These are phyloP conservation scores for Lactarius hengduanensis DNA, from an alignment of 768 basidiomycete species.

Conservation along the genomic window DNA sequence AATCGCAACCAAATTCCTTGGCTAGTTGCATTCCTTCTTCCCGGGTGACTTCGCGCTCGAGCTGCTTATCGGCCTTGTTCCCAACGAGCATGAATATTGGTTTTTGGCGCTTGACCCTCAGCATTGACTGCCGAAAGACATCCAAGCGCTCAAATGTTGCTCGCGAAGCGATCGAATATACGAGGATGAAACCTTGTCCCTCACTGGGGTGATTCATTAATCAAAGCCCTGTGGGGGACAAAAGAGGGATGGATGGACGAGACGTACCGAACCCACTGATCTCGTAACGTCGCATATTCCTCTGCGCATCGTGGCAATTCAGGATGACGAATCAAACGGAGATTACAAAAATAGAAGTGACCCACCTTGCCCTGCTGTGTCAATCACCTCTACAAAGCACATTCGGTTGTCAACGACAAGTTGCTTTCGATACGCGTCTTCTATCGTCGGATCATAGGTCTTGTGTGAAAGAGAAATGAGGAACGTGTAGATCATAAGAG, in stretches of 20 bases:
- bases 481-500: slow-evolving; percentile 21
- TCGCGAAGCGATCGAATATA: slow-evolving; percentile 95
- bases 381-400: slow-evolving; percentile 95
- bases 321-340: slow-evolving; percentile 23
- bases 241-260: slow-evolving; percentile 5
- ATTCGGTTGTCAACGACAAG: slow-evolving; percentile 92
- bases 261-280: slow-evolving; percentile 96
- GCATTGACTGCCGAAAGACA: slow-evolving; percentile 86
- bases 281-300: slow-evolving; percentile 94
- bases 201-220: slow-evolving; percentile 52
- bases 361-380: slow-evolving; percentile 95
- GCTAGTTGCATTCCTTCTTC: slow-evolving; percentile 87
- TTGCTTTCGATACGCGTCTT: slow-evolving; percentile 96
- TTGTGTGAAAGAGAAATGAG: slow-evolving; percentile 35
- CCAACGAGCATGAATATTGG: slow-evolving; percentile 94
- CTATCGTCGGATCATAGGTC: slow-evolving; percentile 99
- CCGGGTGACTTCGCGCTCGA: slow-evolving; percentile 85
- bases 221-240: slow-evolving; percentile 21
- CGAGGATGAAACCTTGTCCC: slow-evolving; percentile 96
- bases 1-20: slow-evolving; percentile 82
- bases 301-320: slow-evolving; percentile 49
- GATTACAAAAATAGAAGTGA: slow-evolving; percentile 22
- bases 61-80: slow-evolving; percentile 93
- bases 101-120: slow-evolving; percentile 80
- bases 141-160: slow-evolving; percentile 88